phyloP scores from a whole-genome alignment of 2,329 filamentous ascomycete species.

The Ceratocystis eucalypticola region DNA sequence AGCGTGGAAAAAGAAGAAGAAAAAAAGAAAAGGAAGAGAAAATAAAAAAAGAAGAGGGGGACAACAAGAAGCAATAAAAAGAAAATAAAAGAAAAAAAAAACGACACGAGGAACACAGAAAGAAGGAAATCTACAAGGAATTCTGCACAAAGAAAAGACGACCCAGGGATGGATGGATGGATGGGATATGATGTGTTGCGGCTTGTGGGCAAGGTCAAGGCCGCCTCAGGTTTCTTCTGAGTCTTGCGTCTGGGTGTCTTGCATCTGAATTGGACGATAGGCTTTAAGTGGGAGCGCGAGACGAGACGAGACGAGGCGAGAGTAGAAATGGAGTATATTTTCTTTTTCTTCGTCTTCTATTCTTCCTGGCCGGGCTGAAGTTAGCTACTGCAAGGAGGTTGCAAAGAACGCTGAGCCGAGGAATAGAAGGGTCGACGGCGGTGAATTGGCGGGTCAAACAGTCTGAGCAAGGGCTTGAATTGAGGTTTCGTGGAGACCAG shows the following conservation, averaged over 20 bases:
- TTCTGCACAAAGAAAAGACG: background rate
- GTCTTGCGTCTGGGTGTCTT: background rate
- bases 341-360: background rate
- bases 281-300: too few relatives aligned
- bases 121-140: background rate
- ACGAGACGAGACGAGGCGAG: background rate
- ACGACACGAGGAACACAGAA: background rate
- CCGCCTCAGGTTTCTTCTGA: background rate
- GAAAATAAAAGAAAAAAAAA: background rate
- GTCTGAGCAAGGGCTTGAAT: background rate
- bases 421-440: background rate
- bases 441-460: background rate
- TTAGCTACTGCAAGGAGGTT: too few relatives aligned
- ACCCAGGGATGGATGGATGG: conserved; percentile 3
- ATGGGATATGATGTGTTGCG: background rate
- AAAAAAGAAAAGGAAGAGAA: background rate
- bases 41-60: background rate
- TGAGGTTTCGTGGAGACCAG: too few relatives aligned
- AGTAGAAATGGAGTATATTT: background rate
- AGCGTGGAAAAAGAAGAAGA: background rate
- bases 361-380: background rate
- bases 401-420: background rate
- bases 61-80: conserved; percentile 1
- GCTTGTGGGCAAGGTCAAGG: background rate
- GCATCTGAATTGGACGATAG: background rate